Conservation (phyloP, 2,329 filamentous ascomycete species). For the Leptoxyphium fumago region DNA sequence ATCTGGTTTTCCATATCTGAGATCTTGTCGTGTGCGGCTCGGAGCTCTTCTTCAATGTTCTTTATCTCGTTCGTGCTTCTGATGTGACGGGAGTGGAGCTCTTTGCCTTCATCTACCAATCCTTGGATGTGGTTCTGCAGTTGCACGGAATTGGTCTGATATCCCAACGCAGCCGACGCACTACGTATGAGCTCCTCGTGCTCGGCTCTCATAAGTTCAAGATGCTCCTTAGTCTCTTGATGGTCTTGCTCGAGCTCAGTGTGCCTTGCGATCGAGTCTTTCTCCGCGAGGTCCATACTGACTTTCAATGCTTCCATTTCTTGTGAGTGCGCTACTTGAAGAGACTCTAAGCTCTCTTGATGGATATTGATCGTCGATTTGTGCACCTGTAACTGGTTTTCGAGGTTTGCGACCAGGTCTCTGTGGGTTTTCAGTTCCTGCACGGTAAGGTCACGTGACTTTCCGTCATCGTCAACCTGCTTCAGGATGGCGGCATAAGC, state of each 20-base stretch:
- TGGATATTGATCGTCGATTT: constrained; percentile 40
- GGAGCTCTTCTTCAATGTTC: constrained; percentile 27
- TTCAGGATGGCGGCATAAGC: constrained; percentile 51
- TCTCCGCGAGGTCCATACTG: constrained; percentile 29
- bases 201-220: constrained; percentile 48
- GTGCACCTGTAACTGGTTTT: constrained; percentile 42
- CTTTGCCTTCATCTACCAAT: constrained; percentile 31
- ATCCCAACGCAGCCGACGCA: constrained; percentile 50
- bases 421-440: constrained; percentile 37
- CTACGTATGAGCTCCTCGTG: constrained; percentile 44
- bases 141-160: constrained; percentile 36
- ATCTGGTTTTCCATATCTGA: constrained; percentile 28
- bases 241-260: constrained; percentile 23
- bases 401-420: constrained; percentile 38
- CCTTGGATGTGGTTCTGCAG: constrained; percentile 29
- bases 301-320: constrained; percentile 48
- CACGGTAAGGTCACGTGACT: constrained; percentile 42
- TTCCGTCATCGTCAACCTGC: constrained; percentile 52
- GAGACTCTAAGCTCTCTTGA: constrained; percentile 36
- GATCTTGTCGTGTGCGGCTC: constrained; percentile 24
- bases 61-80: constrained; percentile 29
- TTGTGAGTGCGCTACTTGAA: constrained; percentile 39
- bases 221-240: constrained; percentile 21
- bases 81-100: constrained; percentile 27
- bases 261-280: constrained; percentile 19